Evolutionary conservation across 2,329 filamentous ascomycete genomes (phyloP).

Genomic region (Penicillium thymicola): DNA sequence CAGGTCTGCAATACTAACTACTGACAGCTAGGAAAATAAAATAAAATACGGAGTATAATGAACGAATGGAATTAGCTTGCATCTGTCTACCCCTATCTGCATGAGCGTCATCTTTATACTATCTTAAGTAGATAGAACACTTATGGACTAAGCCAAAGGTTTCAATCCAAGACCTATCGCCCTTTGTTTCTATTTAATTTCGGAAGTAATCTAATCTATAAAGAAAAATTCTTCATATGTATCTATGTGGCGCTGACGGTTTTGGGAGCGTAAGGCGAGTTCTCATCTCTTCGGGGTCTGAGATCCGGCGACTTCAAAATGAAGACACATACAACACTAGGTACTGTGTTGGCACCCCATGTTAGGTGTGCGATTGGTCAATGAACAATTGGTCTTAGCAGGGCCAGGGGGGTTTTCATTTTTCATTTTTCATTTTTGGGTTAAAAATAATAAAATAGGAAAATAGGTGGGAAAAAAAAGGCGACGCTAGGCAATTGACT

Average conservation of each 20-base stretch:
- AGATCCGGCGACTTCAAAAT: slow-evolving; percentile 2
- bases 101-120: slow-evolving; percentile 12
- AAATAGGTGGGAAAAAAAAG: not conserved
- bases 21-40: slow-evolving; percentile 5
- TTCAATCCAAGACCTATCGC: slow-evolving; percentile 11
- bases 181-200: slow-evolving; percentile 5
- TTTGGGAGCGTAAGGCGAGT: not conserved
- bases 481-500: not conserved
- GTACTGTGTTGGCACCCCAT: not conserved
- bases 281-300: not conserved
- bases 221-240: not conserved
- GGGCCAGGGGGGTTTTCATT: not conserved
- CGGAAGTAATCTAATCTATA: not conserved
- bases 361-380: not conserved
- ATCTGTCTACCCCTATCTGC: slow-evolving; percentile 1
- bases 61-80: slow-evolving; percentile 10
- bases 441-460: not conserved
- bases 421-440: not conserved
- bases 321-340: not conserved
- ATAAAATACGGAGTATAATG: slow-evolving; percentile 1
- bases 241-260: slow-evolving; percentile 2
- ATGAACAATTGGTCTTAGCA: slow-evolving; percentile 1
- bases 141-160: not conserved
- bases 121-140: not conserved
- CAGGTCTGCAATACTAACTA: slow-evolving; percentile 11